A percentile compares a stretch with the other conserved stretches of the same genome.
Evolutionary conservation across 208 protist species (phyloP).

Genomic region (Trypanosomatidae sp.): DNA sequence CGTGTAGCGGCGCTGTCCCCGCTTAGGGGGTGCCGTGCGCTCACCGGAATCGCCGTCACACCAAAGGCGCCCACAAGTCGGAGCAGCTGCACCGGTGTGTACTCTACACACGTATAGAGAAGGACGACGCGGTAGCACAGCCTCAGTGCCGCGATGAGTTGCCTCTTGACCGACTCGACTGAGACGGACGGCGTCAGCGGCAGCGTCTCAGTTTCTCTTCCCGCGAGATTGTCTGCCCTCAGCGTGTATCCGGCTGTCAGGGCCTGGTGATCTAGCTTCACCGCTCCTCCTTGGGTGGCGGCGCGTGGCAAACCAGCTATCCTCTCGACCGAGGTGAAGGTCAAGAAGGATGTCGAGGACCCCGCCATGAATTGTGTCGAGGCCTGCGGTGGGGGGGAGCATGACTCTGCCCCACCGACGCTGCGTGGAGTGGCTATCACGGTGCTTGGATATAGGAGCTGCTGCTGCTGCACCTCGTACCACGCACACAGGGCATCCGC

Average conservation of each 20-base stretch:
- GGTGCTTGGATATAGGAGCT: not conserved
- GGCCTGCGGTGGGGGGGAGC: not conserved
- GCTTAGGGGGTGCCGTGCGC: slow-evolving; percentile 23
- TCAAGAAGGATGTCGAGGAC: not conserved
- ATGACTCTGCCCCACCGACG: not conserved
- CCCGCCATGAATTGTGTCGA: not conserved
- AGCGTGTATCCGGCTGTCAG: not conserved
- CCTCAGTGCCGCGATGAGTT: slow-evolving; percentile 16
- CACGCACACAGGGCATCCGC: not conserved
- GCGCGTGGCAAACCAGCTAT: not conserved
- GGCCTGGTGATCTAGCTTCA: not conserved
- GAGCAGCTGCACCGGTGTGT: slow-evolving; percentile 27
- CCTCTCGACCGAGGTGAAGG: not conserved
- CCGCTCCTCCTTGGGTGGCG: not conserved
- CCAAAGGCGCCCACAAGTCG: slow-evolving; percentile 24
- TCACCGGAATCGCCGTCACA: slow-evolving; percentile 10
- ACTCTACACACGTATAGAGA: slow-evolving; percentile 22
- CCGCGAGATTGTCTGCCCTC: not conserved
- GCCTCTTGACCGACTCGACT: too few relatives aligned
- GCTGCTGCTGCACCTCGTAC: slow-evolving; percentile 7
- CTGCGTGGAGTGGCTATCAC: not conserved
- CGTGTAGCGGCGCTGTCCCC: slow-evolving; percentile 24
- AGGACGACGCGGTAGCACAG: slow-evolving; percentile 33
- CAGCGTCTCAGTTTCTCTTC: not conserved
- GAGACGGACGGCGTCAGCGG: too few relatives aligned